Conservation (phyloP, 495 filamentous ascomycete genomes). For the Talaromyces liani region DNA sequence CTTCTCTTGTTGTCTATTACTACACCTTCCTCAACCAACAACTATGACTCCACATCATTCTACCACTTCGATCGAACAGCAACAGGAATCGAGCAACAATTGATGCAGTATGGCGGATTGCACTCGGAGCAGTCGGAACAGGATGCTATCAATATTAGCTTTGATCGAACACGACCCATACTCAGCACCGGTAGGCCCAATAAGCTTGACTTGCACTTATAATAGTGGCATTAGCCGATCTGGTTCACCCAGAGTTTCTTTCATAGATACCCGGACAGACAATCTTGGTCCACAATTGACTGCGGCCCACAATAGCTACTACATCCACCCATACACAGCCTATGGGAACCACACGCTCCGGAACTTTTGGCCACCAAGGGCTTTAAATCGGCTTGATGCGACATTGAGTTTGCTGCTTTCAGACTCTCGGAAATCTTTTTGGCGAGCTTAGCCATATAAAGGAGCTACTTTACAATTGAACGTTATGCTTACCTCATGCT, state of each 20-base stretch:
- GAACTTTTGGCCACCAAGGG: neutral
- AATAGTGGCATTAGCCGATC: neutral
- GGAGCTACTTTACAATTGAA: neutral
- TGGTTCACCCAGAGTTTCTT: neutral
- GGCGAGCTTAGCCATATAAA: neutral
- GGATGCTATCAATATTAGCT: neutral
- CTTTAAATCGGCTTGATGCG: neutral
- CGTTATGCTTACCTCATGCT: constrained; percentile 1
- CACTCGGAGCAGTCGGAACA: neutral
- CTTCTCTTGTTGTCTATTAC: neutral
- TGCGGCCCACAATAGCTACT: neutral
- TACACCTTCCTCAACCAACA: too few relatives aligned
- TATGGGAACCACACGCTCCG: constrained; percentile 1
- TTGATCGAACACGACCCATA: neutral
- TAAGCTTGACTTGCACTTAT: neutral
- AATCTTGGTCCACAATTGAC: neutral
- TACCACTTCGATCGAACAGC: neutral
- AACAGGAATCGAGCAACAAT: neutral
- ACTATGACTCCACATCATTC: neutral
- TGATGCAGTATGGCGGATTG: too few relatives aligned
- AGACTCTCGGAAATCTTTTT: neutral
- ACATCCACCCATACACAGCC: neutral
- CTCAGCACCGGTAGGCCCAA: too few relatives aligned
- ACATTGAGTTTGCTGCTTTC: neutral
- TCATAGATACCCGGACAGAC: neutral